phyloP scores from a whole-genome alignment of 345 rosid genomes.

The Hevea brasiliensis region DNA sequence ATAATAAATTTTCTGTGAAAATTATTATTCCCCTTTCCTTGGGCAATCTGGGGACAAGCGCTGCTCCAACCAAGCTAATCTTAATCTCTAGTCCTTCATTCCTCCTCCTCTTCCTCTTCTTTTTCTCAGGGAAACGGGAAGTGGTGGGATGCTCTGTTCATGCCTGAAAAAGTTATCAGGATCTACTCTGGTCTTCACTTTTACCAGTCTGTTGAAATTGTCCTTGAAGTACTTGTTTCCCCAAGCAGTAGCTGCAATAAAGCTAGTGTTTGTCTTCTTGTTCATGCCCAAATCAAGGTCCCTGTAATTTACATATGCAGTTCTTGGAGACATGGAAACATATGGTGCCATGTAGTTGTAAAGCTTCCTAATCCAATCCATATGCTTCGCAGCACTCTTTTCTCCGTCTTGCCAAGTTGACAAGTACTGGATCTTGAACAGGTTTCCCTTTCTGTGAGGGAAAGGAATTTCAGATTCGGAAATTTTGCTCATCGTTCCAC shows the following conservation, averaged over 20 bases:
- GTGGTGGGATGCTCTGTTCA: slow-evolving; percentile 33
- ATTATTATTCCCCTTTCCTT: no score
- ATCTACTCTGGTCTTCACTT: slow-evolving; percentile 27
- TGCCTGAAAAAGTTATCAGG: slow-evolving; percentile 31
- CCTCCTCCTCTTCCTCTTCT: neutral
- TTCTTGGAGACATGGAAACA: slow-evolving; percentile 25
- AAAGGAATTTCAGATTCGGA: slow-evolving; percentile 31
- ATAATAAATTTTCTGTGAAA: no score
- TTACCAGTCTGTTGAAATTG: slow-evolving; percentile 21
- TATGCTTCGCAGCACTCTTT: slow-evolving; percentile 4
- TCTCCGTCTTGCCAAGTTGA: slow-evolving; percentile 14
- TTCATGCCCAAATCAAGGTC: slow-evolving; percentile 32
- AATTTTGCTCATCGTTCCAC: slow-evolving; percentile 67
- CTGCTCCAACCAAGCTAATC: neutral
- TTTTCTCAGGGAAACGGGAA: neutral
- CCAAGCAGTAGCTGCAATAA: slow-evolving; percentile 11
- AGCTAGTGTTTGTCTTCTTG: neutral
- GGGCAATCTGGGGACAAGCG: no score
- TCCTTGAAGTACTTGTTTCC: slow-evolving; percentile 22
- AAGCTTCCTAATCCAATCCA: slow-evolving; percentile 21
- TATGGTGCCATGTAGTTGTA: slow-evolving; percentile 25
- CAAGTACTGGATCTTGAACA: slow-evolving; percentile 29
- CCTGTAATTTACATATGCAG: slow-evolving; percentile 30
- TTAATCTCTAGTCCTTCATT: neutral
- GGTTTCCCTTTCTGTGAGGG: slow-evolving; percentile 28